phyloP scores from a whole-genome alignment of 208 protist species.

The Porcisia hertigi region DNA sequence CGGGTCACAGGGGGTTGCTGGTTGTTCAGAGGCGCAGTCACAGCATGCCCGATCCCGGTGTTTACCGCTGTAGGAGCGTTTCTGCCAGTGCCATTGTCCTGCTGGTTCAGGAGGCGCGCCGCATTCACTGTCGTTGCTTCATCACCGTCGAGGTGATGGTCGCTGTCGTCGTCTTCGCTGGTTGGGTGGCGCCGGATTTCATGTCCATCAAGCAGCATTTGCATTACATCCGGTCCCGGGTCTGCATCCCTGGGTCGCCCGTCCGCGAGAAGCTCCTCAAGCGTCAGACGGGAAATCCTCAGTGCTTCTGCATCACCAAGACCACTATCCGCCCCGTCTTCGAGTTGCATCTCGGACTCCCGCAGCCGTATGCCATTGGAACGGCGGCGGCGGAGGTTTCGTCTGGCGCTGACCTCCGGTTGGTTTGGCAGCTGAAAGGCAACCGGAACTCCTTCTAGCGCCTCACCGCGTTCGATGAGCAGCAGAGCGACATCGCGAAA shows the following conservation, averaged over 20 bases:
- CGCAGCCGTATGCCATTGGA: background rate
- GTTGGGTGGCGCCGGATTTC: slow-evolving; percentile 18
- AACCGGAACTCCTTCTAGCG: slow-evolving; percentile 38
- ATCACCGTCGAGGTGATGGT: slow-evolving; percentile 14
- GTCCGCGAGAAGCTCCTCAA: slow-evolving; percentile 34
- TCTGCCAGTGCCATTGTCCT: slow-evolving; percentile 1
- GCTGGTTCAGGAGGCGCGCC: slow-evolving; percentile 5
- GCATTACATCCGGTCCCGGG: slow-evolving; percentile 53
- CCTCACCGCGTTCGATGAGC: slow-evolving; percentile 45
- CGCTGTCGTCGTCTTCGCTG: slow-evolving; percentile 27
- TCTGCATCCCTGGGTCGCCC: slow-evolving; percentile 40
- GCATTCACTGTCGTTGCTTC: background rate
- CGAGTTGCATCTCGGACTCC: slow-evolving; percentile 22
- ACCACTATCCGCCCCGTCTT: slow-evolving; percentile 22
- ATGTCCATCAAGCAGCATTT: slow-evolving; percentile 49
- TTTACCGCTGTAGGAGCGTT: background rate
- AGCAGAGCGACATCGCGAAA: slow-evolving; percentile 51
- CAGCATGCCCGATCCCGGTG: slow-evolving; percentile 7
- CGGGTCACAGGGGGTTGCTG: slow-evolving; percentile 17
- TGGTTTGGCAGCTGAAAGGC: slow-evolving; percentile 40
- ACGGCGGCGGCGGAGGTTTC: slow-evolving; percentile 14
- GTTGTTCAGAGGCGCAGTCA: slow-evolving; percentile 11
- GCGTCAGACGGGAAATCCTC: slow-evolving; percentile 24
- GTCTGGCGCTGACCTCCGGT: slow-evolving; percentile 28
- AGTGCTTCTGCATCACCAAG: slow-evolving; percentile 27